A percentile compares a stretch with the other conserved stretches of the same genome.
phyloP scores from a whole-genome alignment of 257 asterid genomes.

The Sherardia arvensis region DNA sequence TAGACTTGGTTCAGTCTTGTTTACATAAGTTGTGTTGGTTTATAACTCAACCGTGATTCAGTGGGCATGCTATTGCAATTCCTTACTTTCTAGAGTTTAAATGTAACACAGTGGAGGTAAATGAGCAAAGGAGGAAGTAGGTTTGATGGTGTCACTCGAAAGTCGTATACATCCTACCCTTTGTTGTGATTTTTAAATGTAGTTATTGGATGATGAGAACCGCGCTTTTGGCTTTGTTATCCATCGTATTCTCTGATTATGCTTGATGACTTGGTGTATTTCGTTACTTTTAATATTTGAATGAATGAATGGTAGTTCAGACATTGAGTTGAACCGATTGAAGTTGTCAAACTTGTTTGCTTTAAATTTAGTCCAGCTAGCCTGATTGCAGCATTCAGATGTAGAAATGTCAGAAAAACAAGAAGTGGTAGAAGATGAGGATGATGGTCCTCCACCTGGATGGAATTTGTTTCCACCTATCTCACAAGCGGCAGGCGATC shows the following conservation, averaged over 20 bases:
- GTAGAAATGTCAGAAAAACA: conserved; percentile 27
- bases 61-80: background rate
- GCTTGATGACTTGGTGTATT: background rate
- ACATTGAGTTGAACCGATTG: background rate
- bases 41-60: background rate
- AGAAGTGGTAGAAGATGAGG: conserved; percentile 40
- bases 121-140: background rate
- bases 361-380: conserved; percentile 16
- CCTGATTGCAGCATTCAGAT: conserved; percentile 34
- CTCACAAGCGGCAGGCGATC: conserved; percentile 11
- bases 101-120: background rate
- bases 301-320: conserved; percentile 1
- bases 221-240: background rate
- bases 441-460: conserved; percentile 34
- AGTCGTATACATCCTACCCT: background rate
- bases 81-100: background rate
- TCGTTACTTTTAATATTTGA: background rate
- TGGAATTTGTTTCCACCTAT: conserved; percentile 16
- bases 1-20: too few species aligned
- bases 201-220: background rate
- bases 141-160: background rate
- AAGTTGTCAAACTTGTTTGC: conserved; percentile 1
- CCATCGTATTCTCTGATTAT: background rate
- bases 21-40: background rate
- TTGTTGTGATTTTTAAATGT: too few species aligned